phyloP scores from a whole-genome alignment of 169 alveolate species.

The Toxoplasma gondii region DNA sequence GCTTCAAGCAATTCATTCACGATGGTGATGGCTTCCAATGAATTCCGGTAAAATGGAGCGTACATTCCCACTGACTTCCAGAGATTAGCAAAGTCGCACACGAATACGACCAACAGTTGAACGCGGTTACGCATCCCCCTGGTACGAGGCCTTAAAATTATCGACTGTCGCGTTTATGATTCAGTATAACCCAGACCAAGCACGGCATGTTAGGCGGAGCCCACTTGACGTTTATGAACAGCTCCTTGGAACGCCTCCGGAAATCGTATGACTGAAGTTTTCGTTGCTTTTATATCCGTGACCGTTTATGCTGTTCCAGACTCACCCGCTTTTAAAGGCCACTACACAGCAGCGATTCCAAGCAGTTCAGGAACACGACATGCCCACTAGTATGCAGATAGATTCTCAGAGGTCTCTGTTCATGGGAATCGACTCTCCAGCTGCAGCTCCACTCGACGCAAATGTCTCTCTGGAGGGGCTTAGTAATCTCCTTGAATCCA shows the following conservation, averaged over 20 bases:
- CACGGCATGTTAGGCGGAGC: not conserved
- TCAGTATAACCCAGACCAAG: not conserved
- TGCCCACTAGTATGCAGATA: not conserved
- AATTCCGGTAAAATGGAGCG: not conserved
- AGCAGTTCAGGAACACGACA: not conserved
- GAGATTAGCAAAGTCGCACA: slow-evolving; percentile 36
- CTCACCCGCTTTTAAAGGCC: not conserved
- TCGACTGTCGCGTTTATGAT: not conserved
- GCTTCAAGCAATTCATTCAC: slow-evolving; percentile 32
- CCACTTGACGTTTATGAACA: not conserved
- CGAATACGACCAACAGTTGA: slow-evolving; percentile 4
- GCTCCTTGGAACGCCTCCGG: not conserved
- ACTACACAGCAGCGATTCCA: slow-evolving; percentile 18
- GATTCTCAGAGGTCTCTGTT: not conserved
- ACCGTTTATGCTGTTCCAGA: not conserved
- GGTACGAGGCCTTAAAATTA: not conserved
- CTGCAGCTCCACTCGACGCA: not conserved
- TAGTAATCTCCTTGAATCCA: not conserved
- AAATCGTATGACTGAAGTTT: not conserved
- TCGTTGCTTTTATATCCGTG: not conserved
- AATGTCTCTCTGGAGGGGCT: not conserved
- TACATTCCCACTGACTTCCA: not conserved
- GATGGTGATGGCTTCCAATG: not conserved
- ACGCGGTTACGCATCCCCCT: not conserved
- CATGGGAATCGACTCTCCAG: not conserved